A percentile compares a stretch with the other conserved stretches of the same genome.
Conservation (phyloP, 441 rosid genomes). For the Rhodomyrtus psidioides region DNA sequence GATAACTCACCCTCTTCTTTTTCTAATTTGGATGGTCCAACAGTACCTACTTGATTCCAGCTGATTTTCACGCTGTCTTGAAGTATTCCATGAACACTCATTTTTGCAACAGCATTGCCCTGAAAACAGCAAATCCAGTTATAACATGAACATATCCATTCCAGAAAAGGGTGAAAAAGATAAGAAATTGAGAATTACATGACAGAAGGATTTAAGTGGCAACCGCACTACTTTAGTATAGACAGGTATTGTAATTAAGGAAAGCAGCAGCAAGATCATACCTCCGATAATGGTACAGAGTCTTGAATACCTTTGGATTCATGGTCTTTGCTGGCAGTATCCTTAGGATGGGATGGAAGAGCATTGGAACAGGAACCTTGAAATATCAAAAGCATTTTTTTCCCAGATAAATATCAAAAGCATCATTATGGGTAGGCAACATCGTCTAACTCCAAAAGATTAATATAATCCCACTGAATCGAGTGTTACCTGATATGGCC, state of each 20-base stretch:
- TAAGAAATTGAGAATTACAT: neutral
- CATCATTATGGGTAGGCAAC: neutral
- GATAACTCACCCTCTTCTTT: conserved; percentile 14
- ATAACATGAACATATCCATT: neutral
- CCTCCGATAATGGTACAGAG: conserved; percentile 46
- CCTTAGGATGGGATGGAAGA: neutral
- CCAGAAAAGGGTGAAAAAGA: neutral
- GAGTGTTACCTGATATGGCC: neutral
- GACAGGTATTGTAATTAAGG: neutral
- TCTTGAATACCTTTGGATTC: neutral
- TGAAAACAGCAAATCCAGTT: neutral
- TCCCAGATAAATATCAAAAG: neutral
- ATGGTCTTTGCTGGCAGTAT: neutral
- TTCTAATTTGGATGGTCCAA: neutral
- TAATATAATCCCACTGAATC: neutral
- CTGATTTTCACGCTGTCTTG: conserved; percentile 17
- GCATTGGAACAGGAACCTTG: neutral
- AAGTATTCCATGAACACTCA: neutral
- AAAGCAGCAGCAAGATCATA: conserved; percentile 10
- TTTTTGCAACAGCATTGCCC: conserved; percentile 36
- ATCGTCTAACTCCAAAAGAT: neutral
- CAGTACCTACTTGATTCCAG: conserved; percentile 20
- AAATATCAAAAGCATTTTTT: neutral
- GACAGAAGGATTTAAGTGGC: neutral
- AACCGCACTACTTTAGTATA: neutral